Conservation (phyloP, 129 eudicot species). For the Apium graveolens region DNA sequence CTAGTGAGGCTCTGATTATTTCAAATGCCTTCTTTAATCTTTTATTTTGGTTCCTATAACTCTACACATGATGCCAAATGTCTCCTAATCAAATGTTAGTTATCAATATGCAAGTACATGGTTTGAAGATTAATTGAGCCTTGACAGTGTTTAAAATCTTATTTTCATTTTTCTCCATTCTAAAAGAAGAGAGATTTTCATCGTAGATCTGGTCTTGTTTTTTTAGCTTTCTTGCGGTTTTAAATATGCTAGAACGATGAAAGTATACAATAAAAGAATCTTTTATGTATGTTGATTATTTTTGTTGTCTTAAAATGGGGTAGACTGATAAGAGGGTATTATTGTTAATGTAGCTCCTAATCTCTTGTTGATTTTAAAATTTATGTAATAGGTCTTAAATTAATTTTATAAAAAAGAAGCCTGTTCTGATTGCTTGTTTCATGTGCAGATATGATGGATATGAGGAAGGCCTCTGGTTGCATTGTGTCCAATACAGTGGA, state of each 20-base stretch:
- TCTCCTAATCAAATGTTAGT: no score
- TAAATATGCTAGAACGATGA: no score
- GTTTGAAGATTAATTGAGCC: not conserved
- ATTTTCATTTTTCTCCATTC: not conserved
- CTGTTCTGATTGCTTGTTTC: not conserved
- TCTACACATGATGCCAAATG: no score
- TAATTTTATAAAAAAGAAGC: no score
- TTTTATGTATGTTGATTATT: no score
- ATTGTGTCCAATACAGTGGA: slow-evolving; percentile 78
- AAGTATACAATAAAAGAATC: not conserved
- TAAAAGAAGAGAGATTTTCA: not conserved
- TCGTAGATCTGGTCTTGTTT: no score
- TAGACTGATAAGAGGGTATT: not conserved
- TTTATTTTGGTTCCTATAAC: no score
- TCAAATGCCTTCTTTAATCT: not conserved
- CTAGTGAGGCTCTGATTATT: not conserved
- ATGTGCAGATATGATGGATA: slow-evolving; percentile 64
- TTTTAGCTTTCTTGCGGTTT: not conserved
- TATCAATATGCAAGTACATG: not conserved
- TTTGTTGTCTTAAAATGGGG: not conserved
- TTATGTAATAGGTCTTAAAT: not conserved
- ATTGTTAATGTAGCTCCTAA: not conserved
- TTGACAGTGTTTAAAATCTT: not conserved
- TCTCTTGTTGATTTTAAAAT: not conserved
- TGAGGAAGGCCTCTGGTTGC: slow-evolving; percentile 95